These are phyloP conservation scores for Penicillium decumbens DNA, from an alignment of 2,329 filamentous ascomycete species.

Conservation along the genomic window DNA sequence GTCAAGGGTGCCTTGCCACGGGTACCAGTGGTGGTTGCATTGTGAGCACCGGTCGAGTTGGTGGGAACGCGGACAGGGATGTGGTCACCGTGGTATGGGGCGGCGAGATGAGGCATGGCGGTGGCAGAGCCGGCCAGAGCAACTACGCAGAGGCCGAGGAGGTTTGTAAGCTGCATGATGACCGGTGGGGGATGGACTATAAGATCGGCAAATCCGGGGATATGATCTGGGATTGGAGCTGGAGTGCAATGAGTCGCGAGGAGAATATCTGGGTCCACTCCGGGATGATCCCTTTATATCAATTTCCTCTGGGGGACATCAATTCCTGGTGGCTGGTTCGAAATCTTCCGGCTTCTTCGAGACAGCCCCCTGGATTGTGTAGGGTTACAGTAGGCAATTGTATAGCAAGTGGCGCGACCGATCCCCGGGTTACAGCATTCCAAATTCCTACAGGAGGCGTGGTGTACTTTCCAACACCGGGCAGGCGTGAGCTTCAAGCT, in stretches of 20 bases:
- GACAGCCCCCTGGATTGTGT: constrained; percentile 12
- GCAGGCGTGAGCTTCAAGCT: neutral
- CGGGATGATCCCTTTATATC: constrained; percentile 8
- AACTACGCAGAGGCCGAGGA: constrained; percentile 12
- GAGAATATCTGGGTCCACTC: neutral
- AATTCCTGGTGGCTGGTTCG: constrained; percentile 3
- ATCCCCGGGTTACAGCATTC: constrained; percentile 16
- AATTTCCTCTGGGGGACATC: neutral
- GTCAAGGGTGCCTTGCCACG: constrained; percentile 5
- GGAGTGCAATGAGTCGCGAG: neutral
- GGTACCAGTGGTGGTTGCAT: constrained; percentile 17
- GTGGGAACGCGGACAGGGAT: constrained; percentile 10
- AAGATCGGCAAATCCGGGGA: neutral
- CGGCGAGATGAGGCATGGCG: constrained; percentile 18
- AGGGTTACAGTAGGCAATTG: constrained; percentile 4
- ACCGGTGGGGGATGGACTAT: neutral
- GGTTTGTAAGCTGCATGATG: constrained; percentile 21
- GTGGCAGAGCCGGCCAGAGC: constrained; percentile 13
- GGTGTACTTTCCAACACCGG: neutral
- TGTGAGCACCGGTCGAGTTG: constrained; percentile 14
- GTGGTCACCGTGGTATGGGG: constrained; percentile 14
- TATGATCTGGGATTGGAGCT: neutral
- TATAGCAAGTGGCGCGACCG: neutral
- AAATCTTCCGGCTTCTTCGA: neutral
- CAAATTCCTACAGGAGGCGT: constrained; percentile 12